phyloP scores from a whole-genome alignment of 1,284 basidiomycete species.

The Microbotryum scabiosae region DNA sequence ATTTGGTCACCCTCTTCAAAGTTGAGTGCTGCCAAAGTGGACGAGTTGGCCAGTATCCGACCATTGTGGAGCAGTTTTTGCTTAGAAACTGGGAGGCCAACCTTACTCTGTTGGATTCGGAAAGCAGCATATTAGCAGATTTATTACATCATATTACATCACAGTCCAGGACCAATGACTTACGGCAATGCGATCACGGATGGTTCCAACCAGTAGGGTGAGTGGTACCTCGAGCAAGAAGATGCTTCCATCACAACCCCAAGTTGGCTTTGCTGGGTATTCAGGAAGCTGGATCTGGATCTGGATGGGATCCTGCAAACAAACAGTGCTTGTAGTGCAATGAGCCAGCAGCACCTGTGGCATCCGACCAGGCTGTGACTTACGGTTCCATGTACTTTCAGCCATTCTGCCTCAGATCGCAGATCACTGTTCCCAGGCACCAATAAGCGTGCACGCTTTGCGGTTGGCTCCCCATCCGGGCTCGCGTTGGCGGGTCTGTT shows the following conservation, averaged over 20 bases:
- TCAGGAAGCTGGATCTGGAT: slow-evolving; percentile 69
- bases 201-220: slow-evolving; percentile 67
- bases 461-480: slow-evolving; percentile 49
- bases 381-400: slow-evolving; percentile 60
- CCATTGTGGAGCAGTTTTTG: slow-evolving; percentile 45
- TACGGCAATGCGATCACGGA: slow-evolving; percentile 78
- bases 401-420: slow-evolving; percentile 76
- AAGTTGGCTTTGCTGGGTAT: slow-evolving; percentile 73
- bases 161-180: slow-evolving; percentile 47
- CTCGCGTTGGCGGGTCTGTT: slow-evolving; percentile 44
- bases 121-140: not conserved
- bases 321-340: slow-evolving; percentile 7
- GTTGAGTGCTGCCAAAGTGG: slow-evolving; percentile 75
- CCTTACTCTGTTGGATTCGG: slow-evolving; percentile 14
- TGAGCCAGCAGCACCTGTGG: not conserved
- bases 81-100: slow-evolving; percentile 27
- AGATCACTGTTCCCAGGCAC: slow-evolving; percentile 69
- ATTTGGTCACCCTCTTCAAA: slow-evolving; percentile 78
- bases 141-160: not conserved
- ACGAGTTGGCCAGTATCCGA: slow-evolving; percentile 76
- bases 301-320: slow-evolving; percentile 63
- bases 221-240: slow-evolving; percentile 73
- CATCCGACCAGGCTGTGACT: slow-evolving; percentile 41
- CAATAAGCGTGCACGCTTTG: slow-evolving; percentile 72
- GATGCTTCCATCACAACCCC: slow-evolving; percentile 74